A percentile compares a stretch with the other conserved stretches of the same genome.
Evolutionary conservation across 441 rosid genomes (phyloP).

Genomic region (Raphanus hybrid): DNA sequence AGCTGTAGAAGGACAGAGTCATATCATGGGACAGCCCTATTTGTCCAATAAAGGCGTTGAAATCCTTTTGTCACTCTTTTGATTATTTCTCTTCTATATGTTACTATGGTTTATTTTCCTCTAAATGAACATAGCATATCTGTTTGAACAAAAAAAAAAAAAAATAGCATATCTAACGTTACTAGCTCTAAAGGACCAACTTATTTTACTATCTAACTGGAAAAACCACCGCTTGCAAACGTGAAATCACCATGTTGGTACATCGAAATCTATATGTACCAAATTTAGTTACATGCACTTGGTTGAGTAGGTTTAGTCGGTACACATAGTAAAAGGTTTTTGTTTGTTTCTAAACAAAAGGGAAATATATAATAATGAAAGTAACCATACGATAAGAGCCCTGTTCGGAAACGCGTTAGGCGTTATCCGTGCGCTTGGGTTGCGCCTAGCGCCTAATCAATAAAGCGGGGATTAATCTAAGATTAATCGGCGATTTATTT

Average conservation of each 20-base stretch:
- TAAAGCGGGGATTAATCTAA: too few species aligned
- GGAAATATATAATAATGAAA: not conserved
- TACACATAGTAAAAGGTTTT: not conserved
- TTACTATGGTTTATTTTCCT: not conserved
- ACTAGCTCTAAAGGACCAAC: not conserved
- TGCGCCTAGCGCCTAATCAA: too few species aligned
- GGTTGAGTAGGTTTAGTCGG: slow-evolving; percentile 13
- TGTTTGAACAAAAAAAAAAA: too few species aligned
- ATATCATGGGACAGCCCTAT: slow-evolving; percentile 57
- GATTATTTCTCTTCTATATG: not conserved
- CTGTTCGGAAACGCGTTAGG: too few species aligned
- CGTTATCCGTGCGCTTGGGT: too few species aligned
- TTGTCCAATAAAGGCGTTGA: slow-evolving; percentile 41
- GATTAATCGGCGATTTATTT: too few species aligned
- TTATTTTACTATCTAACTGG: not conserved
- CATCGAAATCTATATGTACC: not conserved
- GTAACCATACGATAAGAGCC: not conserved
- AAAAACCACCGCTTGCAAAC: not conserved
- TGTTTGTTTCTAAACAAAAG: not conserved
- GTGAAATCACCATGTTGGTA: not conserved
- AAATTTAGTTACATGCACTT: not conserved
- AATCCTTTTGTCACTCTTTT: slow-evolving; percentile 13
- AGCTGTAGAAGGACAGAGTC: slow-evolving; percentile 45
- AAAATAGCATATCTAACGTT: slow-evolving; percentile 6
- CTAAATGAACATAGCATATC: too few species aligned